Percentiles rank a stretch among this genome's conserved stretches.
These are phyloP conservation scores for Plectosphaerella plurivora DNA, from an alignment of 2,329 filamentous ascomycete genomes.

Conservation along the genomic window DNA sequence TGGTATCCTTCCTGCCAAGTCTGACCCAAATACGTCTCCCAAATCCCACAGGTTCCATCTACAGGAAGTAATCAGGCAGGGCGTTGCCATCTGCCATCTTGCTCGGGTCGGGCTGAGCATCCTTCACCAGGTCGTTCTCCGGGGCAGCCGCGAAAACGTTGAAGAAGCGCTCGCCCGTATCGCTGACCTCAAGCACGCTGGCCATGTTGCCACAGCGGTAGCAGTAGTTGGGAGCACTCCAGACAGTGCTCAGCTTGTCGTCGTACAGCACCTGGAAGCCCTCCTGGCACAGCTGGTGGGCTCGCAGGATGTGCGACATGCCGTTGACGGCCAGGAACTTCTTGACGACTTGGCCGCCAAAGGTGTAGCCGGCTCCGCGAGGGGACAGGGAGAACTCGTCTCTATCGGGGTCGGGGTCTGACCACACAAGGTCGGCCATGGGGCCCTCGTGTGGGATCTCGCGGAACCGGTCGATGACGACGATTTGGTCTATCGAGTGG, in stretches of 20 bases:
- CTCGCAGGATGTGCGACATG: constrained; percentile 95
- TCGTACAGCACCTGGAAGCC: constrained; percentile 97
- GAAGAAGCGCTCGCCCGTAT: constrained; percentile 89
- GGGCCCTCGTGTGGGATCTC: constrained; percentile 98
- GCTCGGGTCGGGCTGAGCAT: constrained; percentile 68
- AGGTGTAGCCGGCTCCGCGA: constrained; percentile 92
- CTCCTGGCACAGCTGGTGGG: constrained; percentile 98
- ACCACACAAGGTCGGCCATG: constrained; percentile 99
- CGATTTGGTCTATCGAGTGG: constrained; percentile 98
- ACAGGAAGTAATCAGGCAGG: constrained; percentile 71
- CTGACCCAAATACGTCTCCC: no score
- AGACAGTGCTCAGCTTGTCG: constrained; percentile 90
- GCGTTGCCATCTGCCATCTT: constrained; percentile 60
- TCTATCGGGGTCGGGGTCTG: constrained; percentile 92
- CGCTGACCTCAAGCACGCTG: constrained; percentile 92
- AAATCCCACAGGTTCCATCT: constrained; percentile 12
- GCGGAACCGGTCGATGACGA: constrained; percentile 97
- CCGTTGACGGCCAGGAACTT: constrained; percentile 97
- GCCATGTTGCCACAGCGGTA: constrained; percentile 97
- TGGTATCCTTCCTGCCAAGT: no score
- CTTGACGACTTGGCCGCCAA: constrained; percentile 94
- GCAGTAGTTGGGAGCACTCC: constrained; percentile 96
- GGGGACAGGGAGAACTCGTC: constrained; percentile 96
- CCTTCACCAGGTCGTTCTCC: constrained; percentile 88
- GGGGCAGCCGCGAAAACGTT: constrained; percentile 97